Conservation (phyloP, 2,329 filamentous ascomycete species). For the Cladorrhinum sp. region DNA sequence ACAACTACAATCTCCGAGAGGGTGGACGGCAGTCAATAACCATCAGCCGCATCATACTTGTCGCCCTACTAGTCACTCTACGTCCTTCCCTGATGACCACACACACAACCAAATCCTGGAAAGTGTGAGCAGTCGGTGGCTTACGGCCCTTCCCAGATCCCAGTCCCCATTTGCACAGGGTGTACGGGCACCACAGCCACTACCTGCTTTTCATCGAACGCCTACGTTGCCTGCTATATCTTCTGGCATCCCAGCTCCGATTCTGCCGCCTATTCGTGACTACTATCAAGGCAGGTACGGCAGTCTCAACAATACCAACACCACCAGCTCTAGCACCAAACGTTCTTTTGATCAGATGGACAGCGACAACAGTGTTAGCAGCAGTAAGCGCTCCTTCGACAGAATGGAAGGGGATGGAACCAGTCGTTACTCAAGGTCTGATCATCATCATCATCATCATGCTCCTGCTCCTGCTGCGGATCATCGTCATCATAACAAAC, state of each 20-base stretch:
- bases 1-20: slow-evolving; percentile 16
- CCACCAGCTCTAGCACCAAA: background rate
- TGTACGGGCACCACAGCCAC: background rate
- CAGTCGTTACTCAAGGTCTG: background rate
- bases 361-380: background rate
- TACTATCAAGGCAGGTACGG: background rate
- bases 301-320: background rate
- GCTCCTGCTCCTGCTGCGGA: background rate
- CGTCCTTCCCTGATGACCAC: slow-evolving; percentile 1
- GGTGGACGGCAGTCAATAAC: slow-evolving; percentile 33
- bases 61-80: background rate
- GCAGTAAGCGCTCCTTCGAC: background rate
- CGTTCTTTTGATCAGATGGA: background rate
- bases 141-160: slow-evolving; percentile 21
- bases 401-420: background rate
- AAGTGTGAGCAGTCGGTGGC: slow-evolving; percentile 16
- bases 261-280: background rate
- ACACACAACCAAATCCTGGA: background rate
- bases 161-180: background rate
- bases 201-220: background rate
- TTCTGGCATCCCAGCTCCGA: background rate
- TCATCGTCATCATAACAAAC: background rate
- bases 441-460: too few relatives aligned
- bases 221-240: background rate
- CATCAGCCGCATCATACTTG: background rate